phyloP scores from a whole-genome alignment of 2,329 filamentous ascomycete species.

The Zymoseptoria ardabiliae region DNA sequence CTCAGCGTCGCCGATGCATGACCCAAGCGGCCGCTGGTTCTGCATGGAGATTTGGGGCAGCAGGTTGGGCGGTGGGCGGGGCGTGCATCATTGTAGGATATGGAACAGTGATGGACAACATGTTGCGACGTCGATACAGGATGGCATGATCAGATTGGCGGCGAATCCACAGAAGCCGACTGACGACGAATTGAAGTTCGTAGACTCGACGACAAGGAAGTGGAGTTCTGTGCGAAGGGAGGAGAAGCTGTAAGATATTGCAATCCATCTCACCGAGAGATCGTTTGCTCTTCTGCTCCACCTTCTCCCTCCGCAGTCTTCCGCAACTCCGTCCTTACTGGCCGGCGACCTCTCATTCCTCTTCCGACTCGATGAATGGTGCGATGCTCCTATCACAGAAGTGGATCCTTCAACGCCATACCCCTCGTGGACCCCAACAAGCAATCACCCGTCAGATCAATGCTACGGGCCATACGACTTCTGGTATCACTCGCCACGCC shows the following conservation, averaged over 20 bases:
- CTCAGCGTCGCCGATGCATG: slow-evolving; percentile 22
- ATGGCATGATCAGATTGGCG: slow-evolving; percentile 38
- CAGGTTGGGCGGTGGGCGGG: slow-evolving; percentile 39
- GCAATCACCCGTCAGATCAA: too few relatives aligned
- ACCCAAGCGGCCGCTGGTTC: slow-evolving; percentile 37
- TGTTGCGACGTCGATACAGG: slow-evolving; percentile 43
- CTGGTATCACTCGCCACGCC: too few relatives aligned
- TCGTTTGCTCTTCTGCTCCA: too few relatives aligned
- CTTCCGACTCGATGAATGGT: too few relatives aligned
- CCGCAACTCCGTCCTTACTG: too few relatives aligned
- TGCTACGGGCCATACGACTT: too few relatives aligned
- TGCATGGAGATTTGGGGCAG: slow-evolving; percentile 44
- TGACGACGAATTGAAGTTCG: slow-evolving; percentile 4
- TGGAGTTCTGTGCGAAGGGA: slow-evolving; percentile 1
- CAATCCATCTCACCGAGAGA: not conserved
- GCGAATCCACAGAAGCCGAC: slow-evolving; percentile 4
- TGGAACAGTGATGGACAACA: slow-evolving; percentile 38
- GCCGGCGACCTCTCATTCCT: too few relatives aligned
- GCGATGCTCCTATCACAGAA: too few relatives aligned
- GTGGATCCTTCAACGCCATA: too few relatives aligned
- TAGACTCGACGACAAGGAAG: not conserved
- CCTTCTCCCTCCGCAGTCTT: too few relatives aligned
- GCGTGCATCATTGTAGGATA: slow-evolving; percentile 41
- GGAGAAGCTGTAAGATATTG: slow-evolving; percentile 2
- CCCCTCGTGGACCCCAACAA: too few relatives aligned